phyloP scores from a whole-genome alignment of 352 stramenopile genomes.

The Pythium insidiosum region DNA sequence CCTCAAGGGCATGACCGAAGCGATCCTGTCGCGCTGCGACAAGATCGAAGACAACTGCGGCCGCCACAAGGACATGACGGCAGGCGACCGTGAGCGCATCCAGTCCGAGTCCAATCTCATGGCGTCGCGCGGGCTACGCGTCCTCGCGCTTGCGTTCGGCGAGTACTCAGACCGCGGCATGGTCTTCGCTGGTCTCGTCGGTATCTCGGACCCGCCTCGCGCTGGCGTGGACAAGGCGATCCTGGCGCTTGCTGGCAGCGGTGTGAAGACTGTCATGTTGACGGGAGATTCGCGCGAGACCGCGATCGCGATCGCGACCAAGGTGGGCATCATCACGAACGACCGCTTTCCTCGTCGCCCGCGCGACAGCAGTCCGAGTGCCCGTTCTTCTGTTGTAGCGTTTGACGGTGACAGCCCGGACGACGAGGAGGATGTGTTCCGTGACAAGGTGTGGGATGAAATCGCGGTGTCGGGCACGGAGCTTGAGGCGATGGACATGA shows the following conservation, averaged over 20 bases:
- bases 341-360: too few relatives aligned
- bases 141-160: conserved; percentile 88
- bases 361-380: too few relatives aligned
- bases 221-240: conserved; percentile 62
- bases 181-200: conserved; percentile 90
- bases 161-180: conserved; percentile 75
- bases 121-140: conserved; percentile 70
- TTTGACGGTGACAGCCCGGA: conserved; percentile 24
- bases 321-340: conserved; percentile 88
- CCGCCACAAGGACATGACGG: conserved; percentile 52
- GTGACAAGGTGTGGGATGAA: too few relatives aligned
- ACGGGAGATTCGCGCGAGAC: conserved; percentile 96
- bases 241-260: conserved; percentile 35
- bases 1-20: conserved; percentile 79
- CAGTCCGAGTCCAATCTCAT: conserved; percentile 53
- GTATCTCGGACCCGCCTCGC: conserved; percentile 84
- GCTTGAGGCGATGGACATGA: conserved; percentile 87
- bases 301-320: conserved; percentile 90
- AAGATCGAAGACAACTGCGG: conserved; percentile 71
- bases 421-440: too few relatives aligned
- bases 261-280: conserved; percentile 87
- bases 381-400: too few relatives aligned
- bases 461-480: conserved; percentile 82
- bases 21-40: conserved; percentile 64
- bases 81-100: conserved; percentile 55